phyloP scores from a whole-genome alignment of 441 rosid species.

The Pelargonium fulgidum region DNA sequence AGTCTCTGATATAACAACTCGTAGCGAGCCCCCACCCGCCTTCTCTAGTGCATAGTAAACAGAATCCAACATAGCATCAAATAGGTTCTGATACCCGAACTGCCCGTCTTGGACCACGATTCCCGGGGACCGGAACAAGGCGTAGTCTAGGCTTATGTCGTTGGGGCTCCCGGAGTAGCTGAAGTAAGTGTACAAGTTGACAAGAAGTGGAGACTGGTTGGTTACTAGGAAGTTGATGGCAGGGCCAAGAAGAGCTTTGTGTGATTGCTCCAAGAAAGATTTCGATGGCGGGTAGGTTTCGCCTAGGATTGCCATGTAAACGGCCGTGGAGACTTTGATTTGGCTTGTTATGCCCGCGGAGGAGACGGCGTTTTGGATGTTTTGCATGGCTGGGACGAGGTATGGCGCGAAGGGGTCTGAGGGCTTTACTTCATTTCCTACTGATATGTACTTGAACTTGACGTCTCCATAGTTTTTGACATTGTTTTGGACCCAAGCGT shows the following conservation, averaged over 20 bases:
- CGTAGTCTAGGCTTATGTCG: conserved; percentile 31
- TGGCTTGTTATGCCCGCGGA: background rate
- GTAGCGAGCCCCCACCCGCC: conserved; percentile 30
- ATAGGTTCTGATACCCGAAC: conserved; percentile 30
- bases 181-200: conserved; percentile 40
- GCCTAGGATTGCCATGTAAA: conserved; percentile 19
- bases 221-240: conserved; percentile 26
- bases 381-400: conserved; percentile 33
- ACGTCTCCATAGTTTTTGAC: conserved; percentile 31
- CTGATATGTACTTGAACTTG: conserved; percentile 43
- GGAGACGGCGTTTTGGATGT: conserved; percentile 19
- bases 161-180: conserved; percentile 12
- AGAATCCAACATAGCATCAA: conserved; percentile 40
- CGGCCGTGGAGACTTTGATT: conserved; percentile 38
- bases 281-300: conserved; percentile 32
- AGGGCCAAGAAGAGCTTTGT: conserved; percentile 29
- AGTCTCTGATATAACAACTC: conserved; percentile 43
- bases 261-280: conserved; percentile 23
- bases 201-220: conserved; percentile 33
- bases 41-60: conserved; percentile 40
- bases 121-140: conserved; percentile 28
- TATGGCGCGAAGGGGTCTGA: conserved; percentile 19
- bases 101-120: conserved; percentile 23
- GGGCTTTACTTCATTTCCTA: conserved; percentile 45
- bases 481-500: conserved; percentile 19